Evolutionary conservation across 257 asterid species (phyloP), one percentile per base, ranked within the genome.

Genomic region (Osmanthus fragrans): DNA sequence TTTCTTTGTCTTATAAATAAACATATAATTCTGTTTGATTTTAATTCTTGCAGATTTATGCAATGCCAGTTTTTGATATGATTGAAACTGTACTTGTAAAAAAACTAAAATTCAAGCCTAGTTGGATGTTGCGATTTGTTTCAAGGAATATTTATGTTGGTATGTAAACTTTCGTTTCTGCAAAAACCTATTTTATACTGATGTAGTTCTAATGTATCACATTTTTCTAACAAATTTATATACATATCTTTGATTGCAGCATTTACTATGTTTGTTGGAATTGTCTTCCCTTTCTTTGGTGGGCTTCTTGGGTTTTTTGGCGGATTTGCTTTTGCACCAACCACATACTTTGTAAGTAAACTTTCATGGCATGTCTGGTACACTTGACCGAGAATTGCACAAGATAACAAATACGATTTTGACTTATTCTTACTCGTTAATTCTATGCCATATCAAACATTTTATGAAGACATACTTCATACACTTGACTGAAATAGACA

Each of bases 41-140:
- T 69, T 30, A 51, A 5, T n/a, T 63, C 37, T 9, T 67, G 77
- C 81, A 88, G 91, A 23, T 88, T 12, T 85, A 83, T 60, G 91
- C 91, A 9, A 82, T 88, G 77, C 89, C 89, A 21, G 89, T 85
- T 30, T 88, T 81, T 49, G 91, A 88, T 84, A 85, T 88, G 89
- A 85, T 85, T 69, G 91, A 88, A 63, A 47, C 83, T 11, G 85
- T 84, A 64, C 87, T 88, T 3, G 87, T 88, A 33, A 85, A 82
- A 82, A 88, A 85, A 72, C 32, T 80, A 19, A 75, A 21, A 27
- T 85, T 79, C 77, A 80, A 11, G 32, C 84, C 81, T 15, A 85
- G 79, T 23, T 76, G 86, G 86, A 70, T 69, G 34, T 68, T 87
- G 72, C 88, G 89, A 1, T 63, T 87, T 13, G 21, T 87, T 71